Evolutionary conservation across 345 rosid genomes (phyloP).

Genomic region (Abelmoschus esculentus): DNA sequence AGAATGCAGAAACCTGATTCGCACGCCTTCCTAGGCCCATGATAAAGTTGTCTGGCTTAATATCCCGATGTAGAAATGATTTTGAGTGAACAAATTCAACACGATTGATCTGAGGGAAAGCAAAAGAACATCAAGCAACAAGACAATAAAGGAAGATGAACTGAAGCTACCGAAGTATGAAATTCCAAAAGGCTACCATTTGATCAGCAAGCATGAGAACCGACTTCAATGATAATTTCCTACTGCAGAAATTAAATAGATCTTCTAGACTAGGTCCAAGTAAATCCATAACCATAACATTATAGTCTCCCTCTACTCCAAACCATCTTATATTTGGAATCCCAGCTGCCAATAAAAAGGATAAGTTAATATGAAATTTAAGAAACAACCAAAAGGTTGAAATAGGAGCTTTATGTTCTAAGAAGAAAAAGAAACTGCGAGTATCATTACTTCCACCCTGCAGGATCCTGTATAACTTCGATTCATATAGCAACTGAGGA

Average conservation of each 20-base stretch:
- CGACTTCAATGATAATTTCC: slow-evolving; percentile 83
- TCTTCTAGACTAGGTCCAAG: slow-evolving; percentile 99
- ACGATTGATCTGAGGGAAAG: slow-evolving; percentile 56
- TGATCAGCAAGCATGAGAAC: slow-evolving; percentile 99
- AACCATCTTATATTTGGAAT: slow-evolving; percentile 92
- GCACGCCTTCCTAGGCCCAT: slow-evolving; percentile 98
- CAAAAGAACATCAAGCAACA: not conserved
- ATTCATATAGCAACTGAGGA: slow-evolving; percentile 81
- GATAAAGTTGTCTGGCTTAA: slow-evolving; percentile 90
- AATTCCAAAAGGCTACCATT: slow-evolving; percentile 48
- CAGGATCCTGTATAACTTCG: slow-evolving; percentile 73
- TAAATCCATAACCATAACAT: slow-evolving; percentile 90
- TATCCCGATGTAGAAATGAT: slow-evolving; percentile 90
- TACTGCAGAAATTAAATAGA: slow-evolving; percentile 74
- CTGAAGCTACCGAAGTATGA: not conserved
- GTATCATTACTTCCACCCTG: slow-evolving; percentile 80
- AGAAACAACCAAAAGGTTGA: not conserved
- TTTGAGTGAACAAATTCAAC: slow-evolving; percentile 88
- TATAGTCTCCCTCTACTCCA: slow-evolving; percentile 87
- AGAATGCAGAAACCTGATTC: slow-evolving; percentile 52
- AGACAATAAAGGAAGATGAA: not conserved
- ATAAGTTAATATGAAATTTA: not conserved
- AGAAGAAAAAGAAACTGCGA: not conserved
- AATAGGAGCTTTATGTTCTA: not conserved
- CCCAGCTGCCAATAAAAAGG: slow-evolving; percentile 54